phyloP scores from a whole-genome alignment of 1,284 basidiomycete species.

The Rhizoctonia solani region DNA sequence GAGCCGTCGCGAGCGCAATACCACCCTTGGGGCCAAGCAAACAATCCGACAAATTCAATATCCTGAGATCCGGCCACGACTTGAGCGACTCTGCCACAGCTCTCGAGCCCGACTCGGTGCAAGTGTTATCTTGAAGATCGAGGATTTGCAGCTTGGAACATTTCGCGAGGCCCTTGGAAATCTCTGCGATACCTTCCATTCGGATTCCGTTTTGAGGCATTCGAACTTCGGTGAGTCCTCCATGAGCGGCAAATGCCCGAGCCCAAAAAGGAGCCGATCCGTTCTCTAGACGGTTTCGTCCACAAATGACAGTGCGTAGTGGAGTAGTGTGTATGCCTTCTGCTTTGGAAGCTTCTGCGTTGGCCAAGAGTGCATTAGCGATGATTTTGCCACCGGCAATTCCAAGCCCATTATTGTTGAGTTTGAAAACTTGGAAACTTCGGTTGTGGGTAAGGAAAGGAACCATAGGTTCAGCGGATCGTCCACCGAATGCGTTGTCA shows the following conservation, averaged over 20 bases:
- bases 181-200: conserved; percentile 86
- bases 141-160: conserved; percentile 74
- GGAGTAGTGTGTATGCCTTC: conserved; percentile 67
- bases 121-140: conserved; percentile 97
- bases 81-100: conserved; percentile 75
- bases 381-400: conserved; percentile 86
- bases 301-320: conserved; percentile 85
- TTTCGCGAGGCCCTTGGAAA: conserved; percentile 75
- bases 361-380: conserved; percentile 80
- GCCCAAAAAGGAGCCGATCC: conserved; percentile 86
- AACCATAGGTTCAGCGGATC: conserved; percentile 94
- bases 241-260: conserved; percentile 84
- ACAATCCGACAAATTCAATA: conserved; percentile 92
- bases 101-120: conserved; percentile 72
- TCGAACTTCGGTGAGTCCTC: conserved; percentile 79
- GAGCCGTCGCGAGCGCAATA: conserved; percentile 65
- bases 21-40: conserved; percentile 70
- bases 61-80: conserved; percentile 72
- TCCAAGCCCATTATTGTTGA: conserved; percentile 99
- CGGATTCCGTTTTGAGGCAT: conserved; percentile 98
- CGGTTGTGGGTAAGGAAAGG: conserved; percentile 83
- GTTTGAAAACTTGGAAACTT: conserved; percentile 78
- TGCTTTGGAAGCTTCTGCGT: conserved; percentile 69
- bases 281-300: conserved; percentile 92
- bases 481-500: conserved; percentile 96